A percentile compares a stretch with the other conserved stretches of the same genome.
phyloP scores from a whole-genome alignment of 2,329 filamentous ascomycete species.

The Apiospora aurea region DNA sequence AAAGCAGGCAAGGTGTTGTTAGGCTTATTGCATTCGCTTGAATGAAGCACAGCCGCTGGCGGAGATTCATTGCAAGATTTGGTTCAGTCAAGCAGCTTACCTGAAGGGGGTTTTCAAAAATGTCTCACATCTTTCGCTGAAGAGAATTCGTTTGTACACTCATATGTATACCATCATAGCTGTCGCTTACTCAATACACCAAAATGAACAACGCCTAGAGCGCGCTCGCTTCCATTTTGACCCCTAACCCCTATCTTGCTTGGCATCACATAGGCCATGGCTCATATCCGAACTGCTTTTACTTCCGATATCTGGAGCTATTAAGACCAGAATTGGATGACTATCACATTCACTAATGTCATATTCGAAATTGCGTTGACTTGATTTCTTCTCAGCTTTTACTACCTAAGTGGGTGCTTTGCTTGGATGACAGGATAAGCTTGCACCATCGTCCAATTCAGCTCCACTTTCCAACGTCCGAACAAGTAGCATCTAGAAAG shows the following conservation, averaged over 20 bases:
- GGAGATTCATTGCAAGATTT: background rate
- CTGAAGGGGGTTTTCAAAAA: background rate
- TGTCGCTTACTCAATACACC: slow-evolving; percentile 8
- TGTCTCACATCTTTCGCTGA: slow-evolving; percentile 2
- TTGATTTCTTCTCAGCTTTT: background rate
- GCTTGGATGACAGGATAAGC: background rate
- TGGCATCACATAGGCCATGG: background rate
- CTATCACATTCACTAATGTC: too few species aligned
- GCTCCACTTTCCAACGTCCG: too few species aligned
- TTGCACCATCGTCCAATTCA: background rate
- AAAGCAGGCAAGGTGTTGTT: background rate
- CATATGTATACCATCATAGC: background rate
- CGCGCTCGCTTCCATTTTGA: background rate
- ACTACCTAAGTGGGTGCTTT: background rate
- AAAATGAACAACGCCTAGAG: background rate
- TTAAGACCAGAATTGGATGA: too few species aligned
- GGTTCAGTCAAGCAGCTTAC: background rate
- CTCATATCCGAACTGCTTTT: too few species aligned
- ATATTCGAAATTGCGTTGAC: too few species aligned
- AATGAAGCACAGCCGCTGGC: background rate
- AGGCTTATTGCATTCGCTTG: background rate
- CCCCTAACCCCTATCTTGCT: background rate
- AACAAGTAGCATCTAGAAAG: slow-evolving; percentile 38
- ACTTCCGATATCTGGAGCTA: too few species aligned
- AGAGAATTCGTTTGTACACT: background rate